Evolutionary conservation across 1,284 basidiomycete genomes (phyloP), one percentile per base, ranked within the genome.

Genomic region (Ustilago lituana): DNA sequence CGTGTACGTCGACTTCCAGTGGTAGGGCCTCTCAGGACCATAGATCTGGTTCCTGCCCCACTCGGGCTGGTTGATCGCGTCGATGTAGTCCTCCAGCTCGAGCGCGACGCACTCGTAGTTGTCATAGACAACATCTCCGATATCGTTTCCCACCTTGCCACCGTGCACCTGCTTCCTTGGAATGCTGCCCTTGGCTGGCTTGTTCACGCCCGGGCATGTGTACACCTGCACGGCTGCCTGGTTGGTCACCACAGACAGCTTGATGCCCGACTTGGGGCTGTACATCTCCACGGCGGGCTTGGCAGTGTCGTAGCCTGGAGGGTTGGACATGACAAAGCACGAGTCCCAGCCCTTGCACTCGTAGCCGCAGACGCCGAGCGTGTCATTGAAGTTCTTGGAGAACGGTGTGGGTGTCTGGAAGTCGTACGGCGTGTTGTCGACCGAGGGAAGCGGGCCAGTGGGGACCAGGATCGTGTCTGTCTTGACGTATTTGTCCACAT

Each of bases 31-130:
- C 3, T 59, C 53, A 9, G 63, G 65, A n/a, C 63, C 61, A 31
- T 76, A 77, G 52, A 78, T 67, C 53, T 74, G 70, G 43, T 73
- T 55, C 19, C 72, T 51, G 9, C 65, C 65, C 75, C 75, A 79
- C 47, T 66, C 33, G 14, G 65, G 68, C 14, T 78, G 43, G 40
- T 79, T 79, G 59, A 79, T 76, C 0, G 39, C 75, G 45, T 79
- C 77, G 29, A 79, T 79, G 32, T 63, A 74, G 17, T 74, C 77
- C 54, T 79, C 71, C 71, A 73, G 62, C 54, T 79, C 77, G 43
- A 79, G 37, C 33, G 76, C 77, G 19, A 77, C 62, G 44, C 76
- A 77, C 19, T 59, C 50, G 47, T 73, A 48, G 31, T 78, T 77
- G 10, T 69, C 76, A 51, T 79, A 79, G 40, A 76, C 44, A 32